phyloP scores from a whole-genome alignment of 2,329 filamentous ascomycete species.

The Calonectria henricotiae region DNA sequence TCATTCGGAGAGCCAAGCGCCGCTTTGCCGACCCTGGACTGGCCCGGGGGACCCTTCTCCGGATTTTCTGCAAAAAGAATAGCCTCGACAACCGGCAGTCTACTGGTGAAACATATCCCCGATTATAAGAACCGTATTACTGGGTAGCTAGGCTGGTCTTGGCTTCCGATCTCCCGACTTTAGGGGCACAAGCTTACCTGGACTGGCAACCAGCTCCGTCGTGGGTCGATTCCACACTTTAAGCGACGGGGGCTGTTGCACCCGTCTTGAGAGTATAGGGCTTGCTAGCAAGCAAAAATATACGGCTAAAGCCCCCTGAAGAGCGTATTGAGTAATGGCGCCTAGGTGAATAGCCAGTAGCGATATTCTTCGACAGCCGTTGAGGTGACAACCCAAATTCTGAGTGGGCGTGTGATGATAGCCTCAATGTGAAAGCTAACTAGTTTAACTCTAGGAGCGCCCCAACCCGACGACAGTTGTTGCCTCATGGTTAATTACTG shows the following conservation, averaged over 20 bases:
- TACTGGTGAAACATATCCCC: slow-evolving; percentile 8
- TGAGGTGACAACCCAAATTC: neutral
- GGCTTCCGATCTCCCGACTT: neutral
- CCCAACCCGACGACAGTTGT: neutral
- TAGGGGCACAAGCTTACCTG: slow-evolving; percentile 10
- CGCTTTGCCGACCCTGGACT: slow-evolving; percentile 21
- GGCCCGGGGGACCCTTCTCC: neutral
- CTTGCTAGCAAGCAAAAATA: slow-evolving; percentile 3
- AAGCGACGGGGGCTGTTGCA: neutral
- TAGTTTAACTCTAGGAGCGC: neutral
- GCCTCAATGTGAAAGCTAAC: neutral
- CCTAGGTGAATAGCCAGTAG: neutral
- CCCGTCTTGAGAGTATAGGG: slow-evolving; percentile 5
- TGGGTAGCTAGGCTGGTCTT: slow-evolving; percentile 9
- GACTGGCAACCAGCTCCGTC: slow-evolving; percentile 4
- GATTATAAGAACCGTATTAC: slow-evolving; percentile 15
- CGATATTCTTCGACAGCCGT: neutral
- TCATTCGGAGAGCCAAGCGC: slow-evolving; percentile 5
- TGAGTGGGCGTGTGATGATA: too few species aligned
- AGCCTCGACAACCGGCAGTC: neutral
- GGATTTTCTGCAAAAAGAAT: neutral
- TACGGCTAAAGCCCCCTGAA: neutral
- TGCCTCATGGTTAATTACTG: neutral
- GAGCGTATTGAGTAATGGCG: neutral
- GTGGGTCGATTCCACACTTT: slow-evolving; percentile 7